A percentile compares a stretch with the other conserved stretches of the same genome.
Conservation (phyloP, 2,329 filamentous ascomycete species). For the Torrubiellomyces zombiae region DNA sequence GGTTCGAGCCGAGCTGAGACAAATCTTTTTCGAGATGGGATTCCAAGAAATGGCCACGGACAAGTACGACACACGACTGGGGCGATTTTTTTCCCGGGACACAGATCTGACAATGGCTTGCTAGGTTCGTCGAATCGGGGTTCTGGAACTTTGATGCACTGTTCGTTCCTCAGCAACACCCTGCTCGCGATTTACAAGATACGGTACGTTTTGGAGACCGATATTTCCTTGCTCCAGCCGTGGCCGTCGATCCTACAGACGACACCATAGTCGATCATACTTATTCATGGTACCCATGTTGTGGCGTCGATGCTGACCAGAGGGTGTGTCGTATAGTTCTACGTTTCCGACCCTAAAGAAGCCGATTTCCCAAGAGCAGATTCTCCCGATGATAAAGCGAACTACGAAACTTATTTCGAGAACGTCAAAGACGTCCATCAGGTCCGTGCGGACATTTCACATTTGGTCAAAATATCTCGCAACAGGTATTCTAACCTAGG, state of each 20-base stretch:
- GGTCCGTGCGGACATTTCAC: constrained; percentile 1
- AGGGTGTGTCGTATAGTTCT: constrained; percentile 37
- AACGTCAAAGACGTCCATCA: constrained; percentile 80
- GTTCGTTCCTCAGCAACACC: constrained; percentile 90
- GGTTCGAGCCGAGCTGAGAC: constrained; percentile 85
- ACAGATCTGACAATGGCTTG: no score
- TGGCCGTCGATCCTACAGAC: no score
- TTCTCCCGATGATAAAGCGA: constrained; percentile 34
- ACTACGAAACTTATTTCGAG: constrained; percentile 78
- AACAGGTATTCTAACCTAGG: no score
- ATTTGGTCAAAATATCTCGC: no score
- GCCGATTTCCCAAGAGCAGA: constrained; percentile 44
- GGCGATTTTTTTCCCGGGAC: no score
- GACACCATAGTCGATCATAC: no score
- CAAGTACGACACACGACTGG: constrained; percentile 21
- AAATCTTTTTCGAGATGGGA: constrained; percentile 98
- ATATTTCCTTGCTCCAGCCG: no score
- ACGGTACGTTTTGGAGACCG: constrained; percentile 34
- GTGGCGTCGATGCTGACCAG: no score
- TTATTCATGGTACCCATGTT: no score
- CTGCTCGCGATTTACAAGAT: constrained; percentile 90
- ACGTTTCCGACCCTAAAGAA: constrained; percentile 73
- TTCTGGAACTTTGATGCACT: constrained; percentile 98
- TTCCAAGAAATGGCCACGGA: constrained; percentile 97
- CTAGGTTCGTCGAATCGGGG: constrained; percentile 69